phyloP scores from a whole-genome alignment of 139 green algal species.

The Ostreobium quekettii region DNA sequence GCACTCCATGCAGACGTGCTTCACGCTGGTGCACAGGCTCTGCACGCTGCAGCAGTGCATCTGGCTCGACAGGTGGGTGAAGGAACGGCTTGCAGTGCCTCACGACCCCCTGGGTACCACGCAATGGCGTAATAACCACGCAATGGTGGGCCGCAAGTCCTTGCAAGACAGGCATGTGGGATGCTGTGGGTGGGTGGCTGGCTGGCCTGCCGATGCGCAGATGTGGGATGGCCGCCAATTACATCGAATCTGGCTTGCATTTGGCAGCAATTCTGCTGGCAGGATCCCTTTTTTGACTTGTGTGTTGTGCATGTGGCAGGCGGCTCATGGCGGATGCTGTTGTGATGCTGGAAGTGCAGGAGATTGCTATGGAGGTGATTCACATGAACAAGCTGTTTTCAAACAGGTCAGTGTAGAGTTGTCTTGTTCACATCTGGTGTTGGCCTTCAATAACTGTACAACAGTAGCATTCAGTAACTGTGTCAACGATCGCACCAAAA shows the following conservation, averaged over 20 bases:
- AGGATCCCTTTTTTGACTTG: background rate
- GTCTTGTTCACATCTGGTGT: no score
- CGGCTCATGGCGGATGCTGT: slow-evolving; percentile 8
- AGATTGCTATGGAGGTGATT: slow-evolving; percentile 8
- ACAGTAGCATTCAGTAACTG: no score
- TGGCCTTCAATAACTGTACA: no score
- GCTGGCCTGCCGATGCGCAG: no score
- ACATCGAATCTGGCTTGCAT: background rate
- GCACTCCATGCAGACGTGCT: background rate
- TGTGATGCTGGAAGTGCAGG: slow-evolving; percentile 13
- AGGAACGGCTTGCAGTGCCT: no score
- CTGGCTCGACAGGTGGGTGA: background rate
- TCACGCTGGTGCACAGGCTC: background rate
- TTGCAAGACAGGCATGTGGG: no score
- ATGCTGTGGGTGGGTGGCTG: no score
- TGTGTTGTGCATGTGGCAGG: background rate
- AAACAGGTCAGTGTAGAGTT: background rate
- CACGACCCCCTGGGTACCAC: background rate
- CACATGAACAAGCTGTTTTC: slow-evolving; percentile 19
- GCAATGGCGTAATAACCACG: background rate
- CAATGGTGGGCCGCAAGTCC: no score
- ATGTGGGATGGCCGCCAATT: no score
- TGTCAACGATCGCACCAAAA: no score
- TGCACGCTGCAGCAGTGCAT: background rate
- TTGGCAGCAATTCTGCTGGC: background rate